These are phyloP conservation scores for Fraxinus floribunda DNA, from an alignment of 305 asterid genomes.

Conservation along the genomic window DNA sequence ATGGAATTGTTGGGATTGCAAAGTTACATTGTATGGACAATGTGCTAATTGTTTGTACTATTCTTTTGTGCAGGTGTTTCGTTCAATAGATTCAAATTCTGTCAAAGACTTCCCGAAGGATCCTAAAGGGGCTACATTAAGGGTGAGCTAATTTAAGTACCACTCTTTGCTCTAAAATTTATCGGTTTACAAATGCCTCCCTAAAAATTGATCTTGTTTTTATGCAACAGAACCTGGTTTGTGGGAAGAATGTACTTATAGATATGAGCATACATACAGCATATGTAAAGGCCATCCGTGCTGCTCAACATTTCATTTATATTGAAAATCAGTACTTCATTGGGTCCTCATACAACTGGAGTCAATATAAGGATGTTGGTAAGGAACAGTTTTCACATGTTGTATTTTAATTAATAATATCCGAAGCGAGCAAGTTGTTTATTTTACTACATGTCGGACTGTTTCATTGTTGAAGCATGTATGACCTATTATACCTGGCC, in stretches of 20 bases:
- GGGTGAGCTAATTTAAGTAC: conserved; percentile 49
- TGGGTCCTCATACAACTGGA: conserved; percentile 94
- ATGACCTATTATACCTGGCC: neutral
- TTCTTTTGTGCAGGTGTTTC: conserved; percentile 63
- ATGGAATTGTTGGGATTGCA: conserved; percentile 9
- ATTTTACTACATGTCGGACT: neutral
- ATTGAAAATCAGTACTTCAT: conserved; percentile 98
- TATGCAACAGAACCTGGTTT: conserved; percentile 68
- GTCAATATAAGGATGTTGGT: conserved; percentile 76
- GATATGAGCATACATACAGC: conserved; percentile 99
- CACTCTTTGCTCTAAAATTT: neutral
- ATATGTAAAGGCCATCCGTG: conserved; percentile 84
- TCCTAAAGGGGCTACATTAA: conserved; percentile 70
- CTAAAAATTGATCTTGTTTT: conserved; percentile 13
- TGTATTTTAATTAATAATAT: neutral
- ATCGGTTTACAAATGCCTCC: conserved; percentile 9
- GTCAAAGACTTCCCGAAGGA: conserved; percentile 92
- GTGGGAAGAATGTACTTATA: conserved; percentile 91
- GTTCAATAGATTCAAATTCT: conserved; percentile 96
- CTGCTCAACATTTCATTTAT: conserved; percentile 93
- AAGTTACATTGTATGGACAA: conserved; percentile 2
- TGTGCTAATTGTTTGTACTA: conserved; percentile 21
- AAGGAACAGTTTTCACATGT: conserved; percentile 26
- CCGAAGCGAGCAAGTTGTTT: neutral
- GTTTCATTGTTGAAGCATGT: neutral